These are phyloP conservation scores for Zanthoxylum bungeanum DNA, from an alignment of 345 rosid genomes.

Conservation along the genomic window DNA sequence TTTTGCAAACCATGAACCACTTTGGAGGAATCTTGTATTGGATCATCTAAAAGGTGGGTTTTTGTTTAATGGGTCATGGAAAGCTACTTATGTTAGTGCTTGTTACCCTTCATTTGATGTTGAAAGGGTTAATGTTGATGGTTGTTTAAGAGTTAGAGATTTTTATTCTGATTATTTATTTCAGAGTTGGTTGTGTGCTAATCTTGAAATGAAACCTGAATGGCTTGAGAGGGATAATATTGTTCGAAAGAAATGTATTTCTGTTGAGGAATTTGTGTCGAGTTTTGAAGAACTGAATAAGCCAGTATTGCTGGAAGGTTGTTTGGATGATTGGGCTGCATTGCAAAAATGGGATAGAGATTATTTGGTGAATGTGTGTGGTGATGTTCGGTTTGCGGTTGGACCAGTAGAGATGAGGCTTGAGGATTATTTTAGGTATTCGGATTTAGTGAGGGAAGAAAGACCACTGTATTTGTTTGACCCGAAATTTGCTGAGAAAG, in stretches of 20 bases:
- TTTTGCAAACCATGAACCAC: conserved; percentile 67
- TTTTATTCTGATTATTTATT: conserved; percentile 88
- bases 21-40: conserved; percentile 90
- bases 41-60: conserved; percentile 56
- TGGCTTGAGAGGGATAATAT: conserved; percentile 93
- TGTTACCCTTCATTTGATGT: conserved; percentile 35
- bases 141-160: conserved; percentile 54
- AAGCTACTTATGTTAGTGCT: conserved; percentile 56
- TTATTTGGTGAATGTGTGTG: conserved; percentile 49
- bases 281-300: conserved; percentile 80
- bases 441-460: conserved; percentile 77
- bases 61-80: conserved; percentile 70
- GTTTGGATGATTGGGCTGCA: conserved; percentile 78
- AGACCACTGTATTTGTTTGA: conserved; percentile 95
- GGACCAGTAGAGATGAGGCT: conserved; percentile 91
- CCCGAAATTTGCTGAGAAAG: conserved; percentile 80
- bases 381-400: conserved; percentile 61
- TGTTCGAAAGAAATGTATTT: conserved; percentile 60
- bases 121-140: conserved; percentile 11
- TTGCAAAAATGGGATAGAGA: conserved; percentile 66
- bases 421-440: conserved; percentile 65
- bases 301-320: conserved; percentile 88
- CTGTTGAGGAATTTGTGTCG: conserved; percentile 64
- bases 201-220: conserved; percentile 88
- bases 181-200: conserved; percentile 98